A percentile compares a stretch with the other conserved stretches of the same genome.
These are phyloP conservation scores for Chlamydomonas asymmetrica DNA, from an alignment of 139 green algal species.

Conservation along the genomic window DNA sequence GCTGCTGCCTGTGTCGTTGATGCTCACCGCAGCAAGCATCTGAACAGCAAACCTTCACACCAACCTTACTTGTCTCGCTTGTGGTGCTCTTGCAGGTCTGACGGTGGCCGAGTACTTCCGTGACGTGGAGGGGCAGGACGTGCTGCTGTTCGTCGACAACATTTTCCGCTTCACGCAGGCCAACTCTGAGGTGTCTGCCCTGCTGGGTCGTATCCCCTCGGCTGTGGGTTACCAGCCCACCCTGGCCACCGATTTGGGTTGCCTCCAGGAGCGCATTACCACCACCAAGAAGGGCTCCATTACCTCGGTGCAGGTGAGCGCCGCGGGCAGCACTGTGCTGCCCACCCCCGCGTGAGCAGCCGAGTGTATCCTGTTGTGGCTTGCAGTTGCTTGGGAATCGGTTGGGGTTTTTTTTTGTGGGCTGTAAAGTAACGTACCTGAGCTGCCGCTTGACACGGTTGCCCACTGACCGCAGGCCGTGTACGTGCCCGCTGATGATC, in stretches of 20 bases:
- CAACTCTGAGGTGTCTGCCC: constrained; percentile 98
- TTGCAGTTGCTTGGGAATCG: too few relatives aligned
- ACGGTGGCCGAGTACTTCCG: constrained; percentile 99
- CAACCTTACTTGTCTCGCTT: too few relatives aligned
- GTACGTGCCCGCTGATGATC: constrained; percentile 98
- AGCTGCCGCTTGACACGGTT: too few relatives aligned
- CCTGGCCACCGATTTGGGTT: constrained; percentile 96
- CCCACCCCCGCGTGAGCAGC: too few relatives aligned
- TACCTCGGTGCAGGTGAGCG: constrained; percentile 91
- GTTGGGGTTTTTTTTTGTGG: too few relatives aligned
- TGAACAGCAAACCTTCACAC: too few relatives aligned
- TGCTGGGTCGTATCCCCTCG: constrained; percentile 98
- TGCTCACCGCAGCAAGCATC: too few relatives aligned
- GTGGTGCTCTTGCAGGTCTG: constrained; percentile 87
- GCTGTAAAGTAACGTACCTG: too few relatives aligned
- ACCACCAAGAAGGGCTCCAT: constrained; percentile 98
- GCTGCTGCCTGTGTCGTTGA: neutral
- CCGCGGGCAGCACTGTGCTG: too few relatives aligned
- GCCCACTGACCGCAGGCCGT: constrained; percentile 95
- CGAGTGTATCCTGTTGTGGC: too few relatives aligned
- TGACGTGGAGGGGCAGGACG: constrained; percentile 98
- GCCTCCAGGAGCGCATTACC: constrained; percentile 98
- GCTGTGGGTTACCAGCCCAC: constrained; percentile 99
- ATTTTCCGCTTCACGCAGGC: constrained; percentile 99
- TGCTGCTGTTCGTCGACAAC: constrained; percentile 99